phyloP scores from a whole-genome alignment of 179 eudicot species.

The Silene coronaria region DNA sequence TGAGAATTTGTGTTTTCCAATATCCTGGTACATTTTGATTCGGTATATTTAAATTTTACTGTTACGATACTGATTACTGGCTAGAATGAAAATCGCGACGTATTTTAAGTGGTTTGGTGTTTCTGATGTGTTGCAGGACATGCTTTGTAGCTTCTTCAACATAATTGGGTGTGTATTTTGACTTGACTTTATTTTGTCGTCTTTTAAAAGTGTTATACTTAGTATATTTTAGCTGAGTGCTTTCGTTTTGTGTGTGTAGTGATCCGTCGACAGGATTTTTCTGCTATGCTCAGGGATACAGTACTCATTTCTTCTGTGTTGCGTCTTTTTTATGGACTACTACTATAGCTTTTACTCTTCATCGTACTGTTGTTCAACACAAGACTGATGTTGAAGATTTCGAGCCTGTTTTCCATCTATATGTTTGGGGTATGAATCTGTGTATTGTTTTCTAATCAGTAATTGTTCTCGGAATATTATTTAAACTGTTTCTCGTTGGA shows the following conservation, averaged over 20 bases:
- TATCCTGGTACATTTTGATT: too few relatives aligned
- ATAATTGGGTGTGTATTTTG: slow-evolving; percentile 61
- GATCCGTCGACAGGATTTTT: slow-evolving; percentile 95
- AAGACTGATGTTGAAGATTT: slow-evolving; percentile 96
- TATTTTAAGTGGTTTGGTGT: not conserved
- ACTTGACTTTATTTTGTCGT: not conserved
- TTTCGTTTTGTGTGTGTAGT: slow-evolving; percentile 38
- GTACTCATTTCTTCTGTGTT: slow-evolving; percentile 92
- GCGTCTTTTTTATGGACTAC: slow-evolving; percentile 97
- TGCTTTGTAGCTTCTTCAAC: slow-evolving; percentile 96
- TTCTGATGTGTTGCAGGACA: slow-evolving; percentile 52
- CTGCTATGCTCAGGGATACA: slow-evolving; percentile 94
- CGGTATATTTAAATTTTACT: not conserved
- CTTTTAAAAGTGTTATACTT: not conserved
- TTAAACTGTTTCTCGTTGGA: not conserved
- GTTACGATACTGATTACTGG: too few relatives aligned
- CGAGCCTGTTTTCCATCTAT: slow-evolving; percentile 90
- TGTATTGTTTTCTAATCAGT: not conserved
- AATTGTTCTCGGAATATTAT: not conserved
- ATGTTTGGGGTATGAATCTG: slow-evolving; percentile 82
- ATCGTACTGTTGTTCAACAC: slow-evolving; percentile 94
- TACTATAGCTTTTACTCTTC: slow-evolving; percentile 92
- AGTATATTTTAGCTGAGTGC: not conserved
- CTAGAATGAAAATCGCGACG: not conserved
- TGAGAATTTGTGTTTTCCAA: too few relatives aligned